Evolutionary conservation across 345 rosid genomes (phyloP).

Genomic region (Conringia planisiliqua): DNA sequence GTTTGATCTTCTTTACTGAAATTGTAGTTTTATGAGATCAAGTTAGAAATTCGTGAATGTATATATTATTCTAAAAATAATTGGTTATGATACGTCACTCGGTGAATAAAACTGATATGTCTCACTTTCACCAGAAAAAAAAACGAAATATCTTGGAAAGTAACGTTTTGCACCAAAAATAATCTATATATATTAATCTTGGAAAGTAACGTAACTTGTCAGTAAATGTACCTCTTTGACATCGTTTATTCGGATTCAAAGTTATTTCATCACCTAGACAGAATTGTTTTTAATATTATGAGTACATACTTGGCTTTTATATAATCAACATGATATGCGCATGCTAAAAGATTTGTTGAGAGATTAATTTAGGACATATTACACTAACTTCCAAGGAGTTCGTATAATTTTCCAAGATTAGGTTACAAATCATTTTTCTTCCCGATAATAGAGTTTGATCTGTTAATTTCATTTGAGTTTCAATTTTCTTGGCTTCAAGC

Average conservation of each 20-base stretch:
- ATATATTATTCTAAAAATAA: not conserved
- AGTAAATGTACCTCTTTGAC: not conserved
- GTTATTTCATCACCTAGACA: not conserved
- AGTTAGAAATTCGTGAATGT: not conserved
- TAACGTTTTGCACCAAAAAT: no score
- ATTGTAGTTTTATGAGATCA: not conserved
- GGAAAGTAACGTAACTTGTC: not conserved
- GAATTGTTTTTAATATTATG: not conserved
- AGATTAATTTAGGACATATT: not conserved
- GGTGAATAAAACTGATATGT: not conserved
- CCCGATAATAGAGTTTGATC: not conserved
- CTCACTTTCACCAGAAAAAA: not conserved
- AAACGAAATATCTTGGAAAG: not conserved
- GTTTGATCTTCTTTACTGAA: not conserved
- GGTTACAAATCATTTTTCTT: not conserved
- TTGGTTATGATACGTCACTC: not conserved
- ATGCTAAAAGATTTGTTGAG: not conserved
- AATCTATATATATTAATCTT: no score
- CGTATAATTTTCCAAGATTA: not conserved
- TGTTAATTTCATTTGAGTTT: not conserved
- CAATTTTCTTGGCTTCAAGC: constrained; percentile 4
- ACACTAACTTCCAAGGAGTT: not conserved
- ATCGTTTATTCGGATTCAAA: not conserved
- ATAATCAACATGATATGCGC: not conserved
- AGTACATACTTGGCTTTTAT: not conserved